A percentile compares a stretch with the other conserved stretches of the same genome.
Conservation (phyloP, 441 rosid genomes). For the Adansonia gregorii region DNA sequence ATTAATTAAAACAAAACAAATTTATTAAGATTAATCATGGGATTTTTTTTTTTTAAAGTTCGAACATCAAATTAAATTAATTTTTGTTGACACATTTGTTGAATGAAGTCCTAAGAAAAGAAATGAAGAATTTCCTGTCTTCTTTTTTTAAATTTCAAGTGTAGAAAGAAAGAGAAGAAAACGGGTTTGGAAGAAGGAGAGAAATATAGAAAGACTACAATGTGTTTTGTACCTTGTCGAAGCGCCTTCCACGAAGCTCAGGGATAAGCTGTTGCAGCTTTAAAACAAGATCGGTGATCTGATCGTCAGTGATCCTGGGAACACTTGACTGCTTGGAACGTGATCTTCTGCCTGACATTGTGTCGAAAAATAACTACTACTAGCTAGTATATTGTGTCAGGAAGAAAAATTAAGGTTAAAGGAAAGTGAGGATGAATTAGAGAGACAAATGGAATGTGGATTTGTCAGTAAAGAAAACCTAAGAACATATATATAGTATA, state of each 20-base stretch:
- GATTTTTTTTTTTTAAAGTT: neutral
- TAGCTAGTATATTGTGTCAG: conserved; percentile 1
- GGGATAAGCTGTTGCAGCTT: conserved; percentile 88
- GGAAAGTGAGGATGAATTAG: neutral
- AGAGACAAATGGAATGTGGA: neutral
- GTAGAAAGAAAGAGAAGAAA: conserved; percentile 18
- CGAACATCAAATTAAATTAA: neutral
- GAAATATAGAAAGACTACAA: neutral
- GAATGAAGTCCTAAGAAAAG: conserved; percentile 61
- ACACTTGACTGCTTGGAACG: conserved; percentile 58
- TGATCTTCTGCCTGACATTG: conserved; percentile 90
- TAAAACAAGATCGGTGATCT: conserved; percentile 76
- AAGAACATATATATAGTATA: neutral
- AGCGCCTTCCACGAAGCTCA: conserved; percentile 70
- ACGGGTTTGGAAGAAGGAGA: neutral
- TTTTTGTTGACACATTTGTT: conserved; percentile 17
- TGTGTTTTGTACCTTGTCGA: conserved; percentile 63
- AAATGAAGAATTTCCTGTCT: neutral
- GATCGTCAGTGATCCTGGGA: conserved; percentile 77
- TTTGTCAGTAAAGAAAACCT: conserved; percentile 30
- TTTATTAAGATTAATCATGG: neutral
- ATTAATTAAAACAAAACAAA: neutral
- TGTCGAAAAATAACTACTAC: neutral
- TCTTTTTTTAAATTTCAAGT: conserved; percentile 27
- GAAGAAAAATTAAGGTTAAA: neutral